Base-by-base conservation (phyloP, 345 rosid genomes). In the Eucalyptus erythrocorys region DNA sequence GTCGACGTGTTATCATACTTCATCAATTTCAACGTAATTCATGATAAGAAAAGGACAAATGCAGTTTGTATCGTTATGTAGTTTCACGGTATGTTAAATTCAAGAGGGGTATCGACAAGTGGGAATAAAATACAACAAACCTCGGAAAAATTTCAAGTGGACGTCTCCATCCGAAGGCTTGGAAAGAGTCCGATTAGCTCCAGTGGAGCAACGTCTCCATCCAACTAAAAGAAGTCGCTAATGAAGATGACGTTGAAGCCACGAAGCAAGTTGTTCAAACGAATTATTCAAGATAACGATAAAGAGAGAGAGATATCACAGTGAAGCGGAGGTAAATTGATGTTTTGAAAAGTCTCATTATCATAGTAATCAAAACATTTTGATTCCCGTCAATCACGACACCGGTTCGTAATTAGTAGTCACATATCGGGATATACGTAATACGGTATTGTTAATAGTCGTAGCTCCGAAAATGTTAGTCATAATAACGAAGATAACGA, bases 371-470 rank as follows among this genome's bases (percentile, higher is more conserved):
- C 57, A 24, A 0, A 6, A 15, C 1, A 1, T 0, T 16, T 8
- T 61, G 17, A 30, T 61, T 13, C 0, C 68, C 3, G 68, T 0
- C 34, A 8, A 1, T n/a, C 10, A 64, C 0, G 76, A 15, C 21
- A 64, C 0, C 10, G 9, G 7, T 66, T 15, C 6, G 12, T 15
- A 66, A 0, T 32, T 8, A 4, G 4, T 66, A 66, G 42, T 66
- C 22, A 8, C 5, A 4, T 2, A 17, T 32, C 12, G 0, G 3
- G 5, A 66, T 61, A 61, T 0, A 0, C 0, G 13, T 27, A 2
- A 3, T 13, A 61, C 1, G 17, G 1, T 4, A 30, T 34, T 32
- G 1, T 66, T n/a, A 4, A 5, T 66, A 32, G 6, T 32, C 42
- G 6, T 66, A 32, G 40, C 79, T 32, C 1, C 1, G 6, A n/a